phyloP scores from a whole-genome alignment of 306 rosid species.

The Prinsepia uniflora region DNA sequence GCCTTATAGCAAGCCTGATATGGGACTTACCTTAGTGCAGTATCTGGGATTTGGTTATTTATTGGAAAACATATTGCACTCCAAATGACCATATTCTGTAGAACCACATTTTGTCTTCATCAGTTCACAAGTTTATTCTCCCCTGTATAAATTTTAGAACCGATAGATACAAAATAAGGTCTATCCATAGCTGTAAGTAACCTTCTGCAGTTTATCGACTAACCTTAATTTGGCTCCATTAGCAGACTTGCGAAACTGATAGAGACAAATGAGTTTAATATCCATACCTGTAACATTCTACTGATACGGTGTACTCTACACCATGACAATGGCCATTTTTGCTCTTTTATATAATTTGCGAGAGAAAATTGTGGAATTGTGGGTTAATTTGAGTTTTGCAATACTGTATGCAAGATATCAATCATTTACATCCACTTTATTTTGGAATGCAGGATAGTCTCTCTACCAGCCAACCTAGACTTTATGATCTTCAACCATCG shows the following conservation, averaged over 20 bases:
- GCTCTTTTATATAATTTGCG: background rate
- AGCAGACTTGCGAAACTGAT: too few relatives aligned
- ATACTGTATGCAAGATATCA: background rate
- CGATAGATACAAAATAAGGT: too few relatives aligned
- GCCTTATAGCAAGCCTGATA: background rate
- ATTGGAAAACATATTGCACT: background rate
- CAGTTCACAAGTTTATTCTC: conserved; percentile 2
- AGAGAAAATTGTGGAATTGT: background rate
- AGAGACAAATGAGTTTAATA: too few relatives aligned
- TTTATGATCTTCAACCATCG: conserved; percentile 91
- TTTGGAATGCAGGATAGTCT: conserved; percentile 61
- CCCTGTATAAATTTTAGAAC: background rate
- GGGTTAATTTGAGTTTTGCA: background rate
- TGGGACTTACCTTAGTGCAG: background rate
- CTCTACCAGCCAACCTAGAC: conserved; percentile 69
- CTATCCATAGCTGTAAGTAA: too few relatives aligned
- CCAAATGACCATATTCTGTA: background rate
- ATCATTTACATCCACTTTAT: conserved; percentile 14
- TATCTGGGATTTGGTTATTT: background rate
- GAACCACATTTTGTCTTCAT: background rate
- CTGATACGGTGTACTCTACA: background rate
- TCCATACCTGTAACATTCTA: too few relatives aligned
- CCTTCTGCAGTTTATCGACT: too few relatives aligned
- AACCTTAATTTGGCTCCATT: too few relatives aligned
- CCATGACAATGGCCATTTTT: background rate